Conservation (phyloP, 495 filamentous ascomycete species). For the Penicillium cosmopolitanum region DNA sequence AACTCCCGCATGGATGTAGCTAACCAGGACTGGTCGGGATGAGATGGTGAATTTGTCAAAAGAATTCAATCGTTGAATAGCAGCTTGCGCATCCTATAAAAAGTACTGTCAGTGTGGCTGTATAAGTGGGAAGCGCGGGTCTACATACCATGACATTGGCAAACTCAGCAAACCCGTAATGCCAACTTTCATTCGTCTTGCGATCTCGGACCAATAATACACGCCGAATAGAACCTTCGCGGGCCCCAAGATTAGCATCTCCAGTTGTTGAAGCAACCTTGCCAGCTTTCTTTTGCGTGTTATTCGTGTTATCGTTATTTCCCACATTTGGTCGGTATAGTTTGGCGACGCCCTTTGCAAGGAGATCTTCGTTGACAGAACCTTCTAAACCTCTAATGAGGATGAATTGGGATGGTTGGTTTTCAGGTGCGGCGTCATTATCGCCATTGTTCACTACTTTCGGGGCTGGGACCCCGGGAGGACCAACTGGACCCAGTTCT, state of each 20-base stretch:
- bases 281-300: conserved; percentile 53
- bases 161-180: conserved; percentile 91
- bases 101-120: conserved; percentile 11
- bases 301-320: conserved; percentile 24
- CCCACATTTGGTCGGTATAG: conserved; percentile 59
- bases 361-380: conserved; percentile 73
- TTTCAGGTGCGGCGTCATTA: conserved; percentile 77
- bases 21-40: conserved; percentile 72
- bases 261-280: conserved; percentile 78
- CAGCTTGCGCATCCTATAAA: conserved; percentile 74
- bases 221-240: conserved; percentile 73
- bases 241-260: conserved; percentile 74
- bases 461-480: conserved; percentile 38
- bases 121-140: neutral
- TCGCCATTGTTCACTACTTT: conserved; percentile 68
- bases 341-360: conserved; percentile 80
- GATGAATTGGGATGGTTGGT: conserved; percentile 77
- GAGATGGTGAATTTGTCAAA: conserved; percentile 85
- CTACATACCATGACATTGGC: conserved; percentile 58
- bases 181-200: conserved; percentile 75
- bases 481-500: conserved; percentile 31
- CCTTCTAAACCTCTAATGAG: conserved; percentile 76
- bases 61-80: conserved; percentile 72
- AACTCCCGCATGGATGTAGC: conserved; percentile 84
- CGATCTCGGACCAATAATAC: conserved; percentile 80